Percentiles rank a stretch among this genome's conserved stretches.
Evolutionary conservation across 768 basidiomycete genomes (phyloP).

Genomic region (Dictyophora rubrovolvata): DNA sequence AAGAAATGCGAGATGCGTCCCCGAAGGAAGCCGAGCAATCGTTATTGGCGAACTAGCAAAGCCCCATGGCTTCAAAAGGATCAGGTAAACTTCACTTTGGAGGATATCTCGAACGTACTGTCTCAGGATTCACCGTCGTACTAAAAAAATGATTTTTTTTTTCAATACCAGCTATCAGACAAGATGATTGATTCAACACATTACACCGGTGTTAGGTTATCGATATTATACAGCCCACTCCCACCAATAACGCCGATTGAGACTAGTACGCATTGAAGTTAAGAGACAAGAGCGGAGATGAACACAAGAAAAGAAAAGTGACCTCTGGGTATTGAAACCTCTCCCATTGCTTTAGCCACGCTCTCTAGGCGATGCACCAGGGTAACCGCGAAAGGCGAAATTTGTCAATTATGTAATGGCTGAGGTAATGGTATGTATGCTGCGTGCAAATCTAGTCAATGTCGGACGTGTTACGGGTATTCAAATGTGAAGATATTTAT

Average conservation of each 20-base stretch:
- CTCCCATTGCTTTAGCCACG: no score
- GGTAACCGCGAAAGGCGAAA: no score
- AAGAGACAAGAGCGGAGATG: no score
- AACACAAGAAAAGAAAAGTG: no score
- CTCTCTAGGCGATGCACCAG: no score
- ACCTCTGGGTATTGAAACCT: no score
- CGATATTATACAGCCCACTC: conserved; percentile 85
- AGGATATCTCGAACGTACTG: conserved; percentile 36
- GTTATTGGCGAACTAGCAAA: conserved; percentile 82
- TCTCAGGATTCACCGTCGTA: conserved; percentile 67
- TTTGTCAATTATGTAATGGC: no score
- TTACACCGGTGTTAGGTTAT: conserved; percentile 81
- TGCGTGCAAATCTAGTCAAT: no score
- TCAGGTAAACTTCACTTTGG: not conserved
- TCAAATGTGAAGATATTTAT: no score
- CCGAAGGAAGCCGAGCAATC: conserved; percentile 81
- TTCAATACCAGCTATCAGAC: not conserved
- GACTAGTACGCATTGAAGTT: no score
- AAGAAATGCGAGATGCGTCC: conserved; percentile 76
- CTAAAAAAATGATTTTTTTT: conserved; percentile 27
- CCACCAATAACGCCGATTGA: conserved; percentile 81
- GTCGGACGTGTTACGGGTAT: no score
- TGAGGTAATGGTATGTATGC: no score
- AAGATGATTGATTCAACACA: conserved; percentile 6
- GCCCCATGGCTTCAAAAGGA: conserved; percentile 72